These are phyloP conservation scores for Linnemannia schmuckeri DNA, from an alignment of 192 early-diverging fungal species.

Conservation along the genomic window DNA sequence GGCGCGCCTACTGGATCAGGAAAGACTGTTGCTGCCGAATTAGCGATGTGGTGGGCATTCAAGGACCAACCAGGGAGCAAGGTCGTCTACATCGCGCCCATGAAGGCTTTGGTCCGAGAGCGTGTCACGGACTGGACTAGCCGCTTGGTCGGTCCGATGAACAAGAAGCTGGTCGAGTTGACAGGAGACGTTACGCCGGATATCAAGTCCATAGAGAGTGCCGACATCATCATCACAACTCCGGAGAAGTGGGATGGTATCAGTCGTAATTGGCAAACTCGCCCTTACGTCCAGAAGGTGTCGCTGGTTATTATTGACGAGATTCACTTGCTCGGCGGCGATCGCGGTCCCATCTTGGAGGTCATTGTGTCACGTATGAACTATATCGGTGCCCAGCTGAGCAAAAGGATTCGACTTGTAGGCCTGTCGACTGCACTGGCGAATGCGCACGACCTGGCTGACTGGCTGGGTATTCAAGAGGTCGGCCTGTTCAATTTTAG, in stretches of 20 bases:
- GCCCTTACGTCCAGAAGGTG: slow-evolving; percentile 89
- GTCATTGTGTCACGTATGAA: slow-evolving; percentile 99
- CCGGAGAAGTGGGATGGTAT: slow-evolving; percentile 99
- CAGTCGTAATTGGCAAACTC: slow-evolving; percentile 91
- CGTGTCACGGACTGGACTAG: slow-evolving; percentile 90
- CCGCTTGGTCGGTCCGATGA: slow-evolving; percentile 79
- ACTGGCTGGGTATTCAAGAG: slow-evolving; percentile 93
- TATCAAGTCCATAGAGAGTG: slow-evolving; percentile 82
- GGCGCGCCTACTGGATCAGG: slow-evolving; percentile 99
- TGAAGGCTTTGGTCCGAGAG: slow-evolving; percentile 98
- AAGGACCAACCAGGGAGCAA: slow-evolving; percentile 83
- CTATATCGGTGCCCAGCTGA: slow-evolving; percentile 89
- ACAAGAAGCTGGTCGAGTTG: slow-evolving; percentile 90
- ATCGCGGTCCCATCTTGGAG: slow-evolving; percentile 97
- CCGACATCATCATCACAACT: slow-evolving; percentile 98
- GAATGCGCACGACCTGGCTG: slow-evolving; percentile 94
- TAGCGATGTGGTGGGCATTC: slow-evolving; percentile 96
- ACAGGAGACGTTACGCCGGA: slow-evolving; percentile 98
- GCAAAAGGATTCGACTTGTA: slow-evolving; percentile 87
- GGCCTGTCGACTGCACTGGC: slow-evolving; percentile 97
- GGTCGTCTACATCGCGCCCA: slow-evolving; percentile 98
- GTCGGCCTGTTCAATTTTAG: slow-evolving; percentile 96
- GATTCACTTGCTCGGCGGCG: slow-evolving; percentile 97
- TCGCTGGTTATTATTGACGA: slow-evolving; percentile 97
- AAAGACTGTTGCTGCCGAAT: slow-evolving; percentile 96